Percentiles rank a stretch among this genome's conserved stretches.
Evolutionary conservation across 768 basidiomycete genomes (phyloP).

Genomic region (Naganishia kalamii): DNA sequence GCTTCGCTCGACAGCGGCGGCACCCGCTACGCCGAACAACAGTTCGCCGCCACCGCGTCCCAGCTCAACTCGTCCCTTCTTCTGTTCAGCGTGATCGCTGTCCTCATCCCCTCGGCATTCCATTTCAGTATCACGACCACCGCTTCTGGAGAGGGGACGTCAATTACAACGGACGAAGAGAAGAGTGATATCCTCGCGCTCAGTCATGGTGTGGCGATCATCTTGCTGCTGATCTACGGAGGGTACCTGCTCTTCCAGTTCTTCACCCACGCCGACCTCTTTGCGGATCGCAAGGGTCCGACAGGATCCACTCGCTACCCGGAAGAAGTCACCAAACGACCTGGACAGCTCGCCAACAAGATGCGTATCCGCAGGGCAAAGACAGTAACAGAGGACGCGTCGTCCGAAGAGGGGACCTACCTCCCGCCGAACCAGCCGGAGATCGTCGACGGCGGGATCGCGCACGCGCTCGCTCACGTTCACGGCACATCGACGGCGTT

Average conservation of each 20-base stretch:
- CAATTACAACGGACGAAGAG: slow-evolving; percentile 47
- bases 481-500: slow-evolving; percentile 18
- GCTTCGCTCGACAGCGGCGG: slow-evolving; percentile 47
- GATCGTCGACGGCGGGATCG: slow-evolving; percentile 17
- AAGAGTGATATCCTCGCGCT: slow-evolving; percentile 50
- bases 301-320: slow-evolving; percentile 36
- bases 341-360: background rate
- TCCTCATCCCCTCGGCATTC: slow-evolving; percentile 48
- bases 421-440: background rate
- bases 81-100: slow-evolving; percentile 46
- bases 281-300: slow-evolving; percentile 25
- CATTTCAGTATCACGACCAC: slow-evolving; percentile 30
- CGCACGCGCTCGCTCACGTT: slow-evolving; percentile 20
- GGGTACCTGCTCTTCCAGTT: slow-evolving; percentile 55
- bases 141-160: slow-evolving; percentile 39
- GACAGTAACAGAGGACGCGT: background rate
- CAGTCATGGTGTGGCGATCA: slow-evolving; percentile 53
- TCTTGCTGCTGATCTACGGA: slow-evolving; percentile 51
- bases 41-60: slow-evolving; percentile 55
- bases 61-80: slow-evolving; percentile 47
- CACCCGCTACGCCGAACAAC: slow-evolving; percentile 54
- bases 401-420: background rate
- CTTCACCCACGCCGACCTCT: slow-evolving; percentile 48
- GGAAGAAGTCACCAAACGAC: slow-evolving; percentile 26
- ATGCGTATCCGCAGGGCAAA: background rate